Evolutionary conservation across 768 basidiomycete species (phyloP), one percentile per base, ranked within the genome.

Genomic region (Asterophora parasitica): DNA sequence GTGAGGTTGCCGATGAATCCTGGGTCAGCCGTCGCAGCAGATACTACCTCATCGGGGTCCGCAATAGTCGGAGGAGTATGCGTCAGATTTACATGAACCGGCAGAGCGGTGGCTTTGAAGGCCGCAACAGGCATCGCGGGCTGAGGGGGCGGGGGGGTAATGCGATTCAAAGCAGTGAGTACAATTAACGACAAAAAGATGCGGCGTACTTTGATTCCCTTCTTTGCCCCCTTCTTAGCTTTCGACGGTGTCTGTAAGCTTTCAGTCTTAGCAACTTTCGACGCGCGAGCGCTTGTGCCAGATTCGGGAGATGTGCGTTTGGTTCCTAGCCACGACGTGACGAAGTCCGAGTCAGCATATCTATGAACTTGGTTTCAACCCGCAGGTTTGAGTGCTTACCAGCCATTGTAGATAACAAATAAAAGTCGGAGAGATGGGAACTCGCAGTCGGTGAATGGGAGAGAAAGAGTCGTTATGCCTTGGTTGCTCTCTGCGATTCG

Each of bases 51-150:
- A n/a, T 68, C 69, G n/a, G 65, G 64, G 46, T 70, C 67, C 7
- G 58, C 42, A 27, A 69, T 61, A 17, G 61, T 57, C 8, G 79
- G 79, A 3, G 76, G 74, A 1, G 81, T 83, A 58, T 81, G 75
- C 4, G 82, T 83, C 43, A 87, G 52, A 54, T 73, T 76, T 40
- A 82, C 69, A 55, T 89, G 81, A 7, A 92, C 63, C 2, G 89
- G 86, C 12, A 80, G 64, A 7, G 88, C 88, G 47, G 75, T 75
- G n/a, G 73, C 65, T 56, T 77, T 82, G 70, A 88, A 88, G 8
- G 67, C 61, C 1, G 76, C 66, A 1, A 73, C 66, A 4, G 77
- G 64, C 37, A 83, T 61, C 31, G 68, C 68, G 0, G 73, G 62
- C 78, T 82, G 58, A 15, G 43, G 40, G 17, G 39, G 31, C 15